A percentile compares a stretch with the other conserved stretches of the same genome.
Conservation (phyloP, 495 filamentous ascomycete species). For the Aspergillus ostianus region DNA sequence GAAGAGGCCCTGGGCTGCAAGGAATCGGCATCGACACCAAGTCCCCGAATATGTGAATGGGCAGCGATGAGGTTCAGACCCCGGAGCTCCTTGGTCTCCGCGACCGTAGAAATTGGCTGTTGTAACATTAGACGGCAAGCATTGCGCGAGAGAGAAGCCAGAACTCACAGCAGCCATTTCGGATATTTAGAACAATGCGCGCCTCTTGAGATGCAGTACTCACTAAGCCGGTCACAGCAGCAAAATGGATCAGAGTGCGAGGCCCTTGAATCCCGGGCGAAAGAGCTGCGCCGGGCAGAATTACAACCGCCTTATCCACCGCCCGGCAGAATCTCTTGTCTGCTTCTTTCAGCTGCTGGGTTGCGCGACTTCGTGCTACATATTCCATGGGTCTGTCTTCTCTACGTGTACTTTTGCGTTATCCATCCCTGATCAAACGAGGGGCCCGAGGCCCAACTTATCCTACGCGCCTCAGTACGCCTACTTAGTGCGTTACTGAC, state of each 20-base stretch:
- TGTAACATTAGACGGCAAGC: constrained; percentile 10
- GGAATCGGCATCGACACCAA: constrained; percentile 90
- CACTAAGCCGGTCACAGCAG: constrained; percentile 3
- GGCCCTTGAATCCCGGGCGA: constrained; percentile 8
- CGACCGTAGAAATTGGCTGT: constrained; percentile 86
- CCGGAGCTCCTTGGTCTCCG: constrained; percentile 90
- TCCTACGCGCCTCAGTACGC: too few relatives aligned
- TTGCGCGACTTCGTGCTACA: background rate
- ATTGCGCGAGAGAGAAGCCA: constrained; percentile 3
- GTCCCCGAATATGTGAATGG: constrained; percentile 94
- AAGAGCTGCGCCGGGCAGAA: constrained; percentile 20
- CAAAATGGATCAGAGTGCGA: constrained; percentile 15
- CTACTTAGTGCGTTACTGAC: too few relatives aligned
- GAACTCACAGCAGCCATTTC: constrained; percentile 44
- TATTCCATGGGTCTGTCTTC: background rate
- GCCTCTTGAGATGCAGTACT: constrained; percentile 4
- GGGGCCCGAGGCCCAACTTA: too few relatives aligned
- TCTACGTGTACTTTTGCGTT: background rate
- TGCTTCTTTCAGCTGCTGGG: background rate
- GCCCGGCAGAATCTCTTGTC: constrained; percentile 28
- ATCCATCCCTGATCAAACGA: background rate
- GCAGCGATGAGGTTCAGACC: constrained; percentile 96
- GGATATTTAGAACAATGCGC: constrained; percentile 5
- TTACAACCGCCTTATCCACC: constrained; percentile 17
- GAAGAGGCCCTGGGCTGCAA: constrained; percentile 82